Evolutionary conservation across 257 asterid genomes (phyloP).

Genomic region (Solanum ossicruentum): DNA sequence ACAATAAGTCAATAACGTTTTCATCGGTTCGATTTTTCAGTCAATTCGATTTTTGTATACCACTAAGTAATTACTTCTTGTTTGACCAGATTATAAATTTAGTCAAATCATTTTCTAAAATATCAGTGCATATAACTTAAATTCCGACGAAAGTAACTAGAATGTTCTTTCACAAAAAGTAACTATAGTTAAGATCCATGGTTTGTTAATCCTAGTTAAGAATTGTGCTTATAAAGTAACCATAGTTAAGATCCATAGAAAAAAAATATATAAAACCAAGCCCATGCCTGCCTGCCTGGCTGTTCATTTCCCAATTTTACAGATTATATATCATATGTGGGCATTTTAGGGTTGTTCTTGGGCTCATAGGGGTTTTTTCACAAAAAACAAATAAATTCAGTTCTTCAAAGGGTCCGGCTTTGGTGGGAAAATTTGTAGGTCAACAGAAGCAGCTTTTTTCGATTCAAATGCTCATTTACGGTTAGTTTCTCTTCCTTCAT

Average conservation of each 20-base stretch:
- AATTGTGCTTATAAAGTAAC: constrained; percentile 8
- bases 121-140: background rate
- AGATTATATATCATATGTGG: constrained; percentile 1
- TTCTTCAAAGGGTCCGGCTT: constrained; percentile 10
- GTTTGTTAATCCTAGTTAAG: constrained; percentile 21
- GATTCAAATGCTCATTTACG: constrained; percentile 13
- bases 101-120: background rate
- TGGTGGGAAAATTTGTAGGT: constrained; percentile 25
- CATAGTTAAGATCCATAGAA: constrained; percentile 15
- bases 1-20: too few relatives aligned
- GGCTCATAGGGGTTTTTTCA: constrained; percentile 21
- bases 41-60: too few relatives aligned
- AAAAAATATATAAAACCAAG: background rate
- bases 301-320: constrained; percentile 7
- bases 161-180: background rate
- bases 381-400: constrained; percentile 9
- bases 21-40: too few relatives aligned
- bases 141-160: background rate
- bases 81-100: background rate
- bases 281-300: constrained; percentile 17
- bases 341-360: constrained; percentile 20
- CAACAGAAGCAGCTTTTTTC: constrained; percentile 1
- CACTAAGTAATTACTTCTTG: background rate
- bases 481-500: constrained; percentile 10
- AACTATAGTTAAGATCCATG: constrained; percentile 10